Evolutionary conservation across 106 monocot species (phyloP).

Genomic region (Ottelia alismoides): DNA sequence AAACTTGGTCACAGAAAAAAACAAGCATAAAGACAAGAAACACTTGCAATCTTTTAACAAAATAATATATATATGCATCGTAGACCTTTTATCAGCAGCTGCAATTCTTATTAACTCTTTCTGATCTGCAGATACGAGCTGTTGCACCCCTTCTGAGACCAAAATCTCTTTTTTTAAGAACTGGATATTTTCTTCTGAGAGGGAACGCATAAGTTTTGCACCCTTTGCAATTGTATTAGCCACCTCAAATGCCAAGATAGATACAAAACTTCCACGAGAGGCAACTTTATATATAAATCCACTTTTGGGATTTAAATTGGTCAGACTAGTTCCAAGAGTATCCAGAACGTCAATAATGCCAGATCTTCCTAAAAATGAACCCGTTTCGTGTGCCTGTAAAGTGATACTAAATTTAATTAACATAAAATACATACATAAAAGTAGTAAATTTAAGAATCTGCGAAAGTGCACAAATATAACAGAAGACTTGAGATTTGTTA

Average conservation of each 20-base stretch:
- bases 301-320: slow-evolving; percentile 46
- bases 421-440: no score
- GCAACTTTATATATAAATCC: slow-evolving; percentile 40
- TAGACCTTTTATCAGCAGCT: slow-evolving; percentile 68
- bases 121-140: slow-evolving; percentile 36
- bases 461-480: no score
- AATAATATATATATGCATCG: neutral
- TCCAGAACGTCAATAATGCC: slow-evolving; percentile 57
- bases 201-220: slow-evolving; percentile 38
- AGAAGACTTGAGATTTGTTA: no score
- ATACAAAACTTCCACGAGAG: slow-evolving; percentile 39
- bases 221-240: slow-evolving; percentile 89
- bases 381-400: slow-evolving; percentile 41
- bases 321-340: slow-evolving; percentile 71
- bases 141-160: slow-evolving; percentile 47
- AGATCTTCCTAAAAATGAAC: slow-evolving; percentile 53
- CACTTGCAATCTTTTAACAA: neutral
- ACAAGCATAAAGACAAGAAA: neutral
- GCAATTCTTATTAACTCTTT: slow-evolving; percentile 41
- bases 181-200: slow-evolving; percentile 53
- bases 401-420: no score
- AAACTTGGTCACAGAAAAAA: no score
- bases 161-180: slow-evolving; percentile 49
- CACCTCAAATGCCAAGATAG: slow-evolving; percentile 75
- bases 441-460: no score